Base-by-base conservation (phyloP, 805 yeast species). In the Wickerhamiella vanderwaltii region DNA sequence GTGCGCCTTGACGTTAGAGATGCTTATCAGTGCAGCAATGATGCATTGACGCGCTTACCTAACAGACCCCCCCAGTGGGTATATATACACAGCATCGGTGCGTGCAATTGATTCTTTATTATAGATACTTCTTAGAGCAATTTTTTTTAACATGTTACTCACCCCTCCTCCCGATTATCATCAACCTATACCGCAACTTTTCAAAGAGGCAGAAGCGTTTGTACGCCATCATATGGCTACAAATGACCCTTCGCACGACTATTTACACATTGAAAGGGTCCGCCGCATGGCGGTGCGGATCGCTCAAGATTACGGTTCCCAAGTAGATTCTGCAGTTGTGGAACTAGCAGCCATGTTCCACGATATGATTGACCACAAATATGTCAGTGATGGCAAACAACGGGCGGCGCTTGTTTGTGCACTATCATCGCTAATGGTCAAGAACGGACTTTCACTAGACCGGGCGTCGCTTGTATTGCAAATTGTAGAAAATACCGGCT, bases 231-330 rank as follows among this genome's bases (percentile, higher is more conserved):
- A 45, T 33, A 58, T 59, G 62, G 35, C 41, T 12, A 36, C 34
- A 26, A 54, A 49, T 35, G 63, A 59, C 39, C 53, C 59, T 2
- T 54, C 59, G 16, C 63, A 59, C 45, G 63, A 59, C 41, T 47
- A 43, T 18, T 44, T 41, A 16, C 63, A 59, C 45, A 56, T 59
- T 6, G 43, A 46, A 34, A 54, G 63, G 17, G 63, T 59, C 20
- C 48, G 53, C 7, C 39, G 49, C 4, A 45, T 46, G 49, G 62
- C 62, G 12, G 28, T 48, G 30, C 38, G 40, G 18, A 33, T 59
- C 11, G 61, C 59, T 7, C 39, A 39, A 3, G 34, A 37, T 12
- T 29, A 31, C 26, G 35, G 35, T 11, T 34, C 40, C 19, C 24
- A 22, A 18, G 47, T 47, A 4, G 59, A 59, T 41, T 16, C 29